phyloP scores from a whole-genome alignment of 495 filamentous ascomycete species.

The Neurospora sp. region DNA sequence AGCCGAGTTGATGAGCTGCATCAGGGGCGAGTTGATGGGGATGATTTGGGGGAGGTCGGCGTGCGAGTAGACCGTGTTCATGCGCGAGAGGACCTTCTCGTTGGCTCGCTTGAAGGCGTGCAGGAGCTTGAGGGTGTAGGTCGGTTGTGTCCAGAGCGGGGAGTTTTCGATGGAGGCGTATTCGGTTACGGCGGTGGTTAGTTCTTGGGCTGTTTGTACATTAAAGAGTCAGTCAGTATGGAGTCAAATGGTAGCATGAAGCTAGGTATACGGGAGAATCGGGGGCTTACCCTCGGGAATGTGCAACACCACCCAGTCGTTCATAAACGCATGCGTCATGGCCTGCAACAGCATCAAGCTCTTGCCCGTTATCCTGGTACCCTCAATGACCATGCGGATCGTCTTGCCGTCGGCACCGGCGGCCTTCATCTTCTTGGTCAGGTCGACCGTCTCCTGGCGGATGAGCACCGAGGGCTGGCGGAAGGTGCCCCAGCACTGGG shows the following conservation, averaged over 20 bases:
- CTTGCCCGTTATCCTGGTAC: conserved; percentile 69
- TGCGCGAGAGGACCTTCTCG: conserved; percentile 46
- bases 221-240: too few relatives aligned
- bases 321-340: conserved; percentile 70
- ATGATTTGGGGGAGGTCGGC: conserved; percentile 46
- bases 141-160: conserved; percentile 61
- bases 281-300: conserved; percentile 76
- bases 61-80: conserved; percentile 51
- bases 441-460: conserved; percentile 60
- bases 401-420: conserved; percentile 47
- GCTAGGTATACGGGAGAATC: too few relatives aligned
- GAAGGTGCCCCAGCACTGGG: conserved; percentile 83
- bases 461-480: conserved; percentile 65
- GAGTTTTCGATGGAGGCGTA: conserved; percentile 59
- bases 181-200: conserved; percentile 66
- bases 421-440: conserved; percentile 50
- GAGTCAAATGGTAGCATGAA: too few relatives aligned
- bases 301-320: conserved; percentile 79
- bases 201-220: conserved; percentile 56
- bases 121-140: conserved; percentile 63
- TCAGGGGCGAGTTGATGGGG: conserved; percentile 51
- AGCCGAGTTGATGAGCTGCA: conserved; percentile 58
- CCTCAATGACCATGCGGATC: conserved; percentile 59
- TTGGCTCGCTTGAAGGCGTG: conserved; percentile 64
- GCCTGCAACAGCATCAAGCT: conserved; percentile 77